Conservation (phyloP, 257 asterid genomes). For the Striga asiatica region DNA sequence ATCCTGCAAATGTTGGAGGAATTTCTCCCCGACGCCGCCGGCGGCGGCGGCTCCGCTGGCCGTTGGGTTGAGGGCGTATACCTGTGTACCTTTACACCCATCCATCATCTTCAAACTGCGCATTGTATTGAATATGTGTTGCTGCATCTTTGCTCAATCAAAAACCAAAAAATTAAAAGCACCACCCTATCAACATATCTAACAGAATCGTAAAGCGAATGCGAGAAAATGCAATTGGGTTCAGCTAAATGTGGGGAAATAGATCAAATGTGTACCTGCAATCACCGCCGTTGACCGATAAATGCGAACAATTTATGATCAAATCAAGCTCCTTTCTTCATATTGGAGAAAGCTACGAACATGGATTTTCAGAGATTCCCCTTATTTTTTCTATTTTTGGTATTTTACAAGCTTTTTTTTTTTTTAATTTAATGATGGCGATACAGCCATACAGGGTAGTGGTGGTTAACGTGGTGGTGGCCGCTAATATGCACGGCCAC, state of each 20-base stretch:
- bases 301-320: conserved; percentile 2
- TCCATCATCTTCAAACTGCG: conserved; percentile 78
- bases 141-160: conserved; percentile 59
- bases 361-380: neutral
- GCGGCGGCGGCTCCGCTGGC: conserved; percentile 28
- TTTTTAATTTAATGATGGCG: conserved; percentile 7
- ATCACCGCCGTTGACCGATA: conserved; percentile 43
- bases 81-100: conserved; percentile 61
- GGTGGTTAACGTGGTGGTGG: conserved; percentile 27
- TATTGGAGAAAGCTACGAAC: neutral
- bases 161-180: too few species aligned
- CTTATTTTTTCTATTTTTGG: conserved; percentile 1
- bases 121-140: conserved; percentile 55
- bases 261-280: conserved; percentile 38
- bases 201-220: neutral
- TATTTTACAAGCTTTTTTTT: neutral
- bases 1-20: conserved; percentile 63
- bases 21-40: conserved; percentile 63
- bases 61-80: conserved; percentile 39
- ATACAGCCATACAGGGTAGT: too few species aligned
- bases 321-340: conserved; percentile 11
- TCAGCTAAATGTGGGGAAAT: neutral
- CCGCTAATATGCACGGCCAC: conserved; percentile 38
- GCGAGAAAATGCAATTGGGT: conserved; percentile 2
- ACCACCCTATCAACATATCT: conserved; percentile 14